A percentile compares a stretch with the other conserved stretches of the same genome.
Conservation (phyloP, 805 yeast species). For the Ogataea trehalophila region DNA sequence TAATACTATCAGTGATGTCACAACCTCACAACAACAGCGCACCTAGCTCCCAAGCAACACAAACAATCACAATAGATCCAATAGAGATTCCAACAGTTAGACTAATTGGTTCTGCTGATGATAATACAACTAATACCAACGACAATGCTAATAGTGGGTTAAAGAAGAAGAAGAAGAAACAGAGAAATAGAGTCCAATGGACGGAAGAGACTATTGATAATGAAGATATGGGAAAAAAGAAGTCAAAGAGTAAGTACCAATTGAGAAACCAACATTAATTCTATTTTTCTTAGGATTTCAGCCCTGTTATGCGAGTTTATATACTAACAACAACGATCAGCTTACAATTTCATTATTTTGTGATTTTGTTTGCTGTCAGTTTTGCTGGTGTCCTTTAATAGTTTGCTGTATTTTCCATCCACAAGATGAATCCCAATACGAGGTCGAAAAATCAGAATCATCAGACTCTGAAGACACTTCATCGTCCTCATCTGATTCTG, state of each 20-base stretch:
- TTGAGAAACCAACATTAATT: no score
- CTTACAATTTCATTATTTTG: no score
- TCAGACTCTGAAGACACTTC: constrained; percentile 16
- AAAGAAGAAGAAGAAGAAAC: constrained; percentile 10
- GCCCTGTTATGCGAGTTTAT: no score
- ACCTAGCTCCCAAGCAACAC: constrained; percentile 3
- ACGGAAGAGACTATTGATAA: constrained; percentile 83
- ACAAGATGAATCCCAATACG: constrained; percentile 46
- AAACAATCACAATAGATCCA: constrained; percentile 15
- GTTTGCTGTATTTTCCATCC: constrained; percentile 88
- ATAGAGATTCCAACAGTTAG: constrained; percentile 17
- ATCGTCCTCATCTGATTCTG: constrained; percentile 17
- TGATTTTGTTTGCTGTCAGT: no score
- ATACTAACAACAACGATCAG: constrained; percentile 9
- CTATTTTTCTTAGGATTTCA: no score
- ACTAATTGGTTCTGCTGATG: constrained; percentile 13
- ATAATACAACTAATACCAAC: not conserved
- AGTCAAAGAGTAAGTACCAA: constrained; percentile 56
- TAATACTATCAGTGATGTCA: not conserved
- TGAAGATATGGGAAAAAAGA: constrained; percentile 83
- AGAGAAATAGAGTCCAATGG: constrained; percentile 68
- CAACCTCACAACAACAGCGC: not conserved
- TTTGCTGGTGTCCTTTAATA: constrained; percentile 3
- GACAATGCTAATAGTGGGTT: no score
- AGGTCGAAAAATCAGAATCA: constrained; percentile 16